These are phyloP conservation scores for Kalaharituber pfeilii DNA, from an alignment of 2,329 filamentous ascomycete genomes.

Conservation along the genomic window DNA sequence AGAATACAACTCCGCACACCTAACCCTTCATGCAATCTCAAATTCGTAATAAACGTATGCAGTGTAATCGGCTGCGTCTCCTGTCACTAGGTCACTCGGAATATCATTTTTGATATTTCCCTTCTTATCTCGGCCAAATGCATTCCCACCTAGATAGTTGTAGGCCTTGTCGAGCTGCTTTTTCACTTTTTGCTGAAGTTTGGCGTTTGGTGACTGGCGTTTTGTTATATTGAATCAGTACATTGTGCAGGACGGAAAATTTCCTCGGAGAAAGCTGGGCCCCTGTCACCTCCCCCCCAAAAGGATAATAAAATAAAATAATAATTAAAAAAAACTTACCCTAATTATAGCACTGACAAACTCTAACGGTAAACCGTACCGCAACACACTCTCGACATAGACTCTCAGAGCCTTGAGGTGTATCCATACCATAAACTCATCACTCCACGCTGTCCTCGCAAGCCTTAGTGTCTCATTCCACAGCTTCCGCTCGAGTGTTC, in stretches of 20 bases:
- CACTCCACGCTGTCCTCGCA: conserved; percentile 82
- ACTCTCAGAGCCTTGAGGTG: conserved; percentile 81
- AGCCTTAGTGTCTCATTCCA: conserved; percentile 83
- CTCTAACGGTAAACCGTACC: conserved; percentile 80
- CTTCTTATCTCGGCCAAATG: conserved; percentile 84
- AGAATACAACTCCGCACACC: not conserved
- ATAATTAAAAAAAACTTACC: conserved; percentile 38
- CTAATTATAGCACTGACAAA: conserved; percentile 72
- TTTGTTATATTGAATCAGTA: conserved; percentile 13
- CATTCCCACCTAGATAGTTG: conserved; percentile 86
- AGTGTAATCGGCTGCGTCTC: conserved; percentile 66
- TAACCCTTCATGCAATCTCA: conserved; percentile 43
- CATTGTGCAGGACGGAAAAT: too few species aligned
- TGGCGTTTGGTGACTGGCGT: conserved; percentile 52
- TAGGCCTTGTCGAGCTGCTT: conserved; percentile 65
- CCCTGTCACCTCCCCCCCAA: not conserved
- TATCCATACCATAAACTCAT: conserved; percentile 89
- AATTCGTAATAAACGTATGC: conserved; percentile 97
- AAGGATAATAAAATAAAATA: not conserved
- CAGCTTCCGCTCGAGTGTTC: conserved; percentile 72
- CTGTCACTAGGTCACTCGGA: conserved; percentile 57
- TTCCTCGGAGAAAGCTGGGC: not conserved
- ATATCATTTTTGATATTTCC: conserved; percentile 73
- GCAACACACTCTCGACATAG: conserved; percentile 94
- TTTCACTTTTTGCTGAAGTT: conserved; percentile 63